Percentiles rank a stretch among this genome's conserved stretches.
Evolutionary conservation across 1,139 yeast species (phyloP).

Genomic region (Blastobotrys raffinosifermentans): DNA sequence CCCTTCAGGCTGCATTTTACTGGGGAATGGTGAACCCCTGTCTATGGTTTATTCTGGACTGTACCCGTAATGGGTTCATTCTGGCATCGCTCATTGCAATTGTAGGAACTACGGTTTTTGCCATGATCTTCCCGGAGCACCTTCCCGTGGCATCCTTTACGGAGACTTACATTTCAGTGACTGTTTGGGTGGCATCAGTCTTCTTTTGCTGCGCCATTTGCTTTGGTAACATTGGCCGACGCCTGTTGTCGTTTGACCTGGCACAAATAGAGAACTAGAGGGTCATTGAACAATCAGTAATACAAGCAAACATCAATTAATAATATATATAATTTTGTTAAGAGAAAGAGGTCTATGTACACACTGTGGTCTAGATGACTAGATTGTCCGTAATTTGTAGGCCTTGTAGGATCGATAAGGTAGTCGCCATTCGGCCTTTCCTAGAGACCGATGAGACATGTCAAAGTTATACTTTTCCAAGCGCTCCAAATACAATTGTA

Average conservation of each 20-base stretch:
- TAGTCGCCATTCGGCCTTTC: slow-evolving; percentile 61
- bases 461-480: slow-evolving; percentile 65
- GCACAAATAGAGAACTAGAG: not conserved
- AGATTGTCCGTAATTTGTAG: slow-evolving; percentile 33
- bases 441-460: slow-evolving; percentile 44
- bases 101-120: slow-evolving; percentile 28
- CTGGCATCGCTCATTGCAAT: slow-evolving; percentile 30
- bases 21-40: slow-evolving; percentile 76
- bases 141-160: slow-evolving; percentile 19
- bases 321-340: not conserved
- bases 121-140: slow-evolving; percentile 28
- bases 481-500: slow-evolving; percentile 52
- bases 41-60: slow-evolving; percentile 75
- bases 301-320: too few species aligned
- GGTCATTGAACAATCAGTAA: not conserved
- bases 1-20: slow-evolving; percentile 66
- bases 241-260: slow-evolving; percentile 26
- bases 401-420: slow-evolving; percentile 61
- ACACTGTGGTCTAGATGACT: too few species aligned
- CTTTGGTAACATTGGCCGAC: slow-evolving; percentile 69
- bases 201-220: slow-evolving; percentile 64
- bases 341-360: not conserved
- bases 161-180: slow-evolving; percentile 28
- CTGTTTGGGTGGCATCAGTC: slow-evolving; percentile 52
- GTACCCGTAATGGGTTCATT: slow-evolving; percentile 58